These are phyloP conservation scores for Tetrahymena borealis DNA, from an alignment of 73 alveolate species.

Conservation along the genomic window DNA sequence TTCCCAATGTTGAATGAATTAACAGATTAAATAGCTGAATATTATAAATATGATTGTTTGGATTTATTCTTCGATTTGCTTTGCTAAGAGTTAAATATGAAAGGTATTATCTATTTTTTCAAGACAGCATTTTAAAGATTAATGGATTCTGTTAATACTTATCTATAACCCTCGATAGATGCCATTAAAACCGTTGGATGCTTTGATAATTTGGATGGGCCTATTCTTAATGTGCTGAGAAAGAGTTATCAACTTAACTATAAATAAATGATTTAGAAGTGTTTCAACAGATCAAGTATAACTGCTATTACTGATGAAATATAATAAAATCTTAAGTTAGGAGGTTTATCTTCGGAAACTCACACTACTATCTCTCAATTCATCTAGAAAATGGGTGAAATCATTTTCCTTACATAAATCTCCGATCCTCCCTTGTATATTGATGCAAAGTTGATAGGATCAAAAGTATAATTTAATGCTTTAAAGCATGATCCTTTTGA, in stretches of 20 bases:
- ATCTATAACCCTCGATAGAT: conserved; percentile 77
- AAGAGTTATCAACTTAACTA: conserved; percentile 86
- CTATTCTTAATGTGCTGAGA: conserved; percentile 88
- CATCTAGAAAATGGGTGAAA: conserved; percentile 55
- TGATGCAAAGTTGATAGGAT: conserved; percentile 76
- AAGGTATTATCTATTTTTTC: conserved; percentile 84
- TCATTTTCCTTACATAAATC: conserved; percentile 52
- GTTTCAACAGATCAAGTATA: conserved; percentile 45
- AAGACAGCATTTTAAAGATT: conserved; percentile 57
- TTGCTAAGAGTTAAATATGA: conserved; percentile 85
- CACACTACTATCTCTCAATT: conserved; percentile 55
- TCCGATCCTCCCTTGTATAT: conserved; percentile 79
- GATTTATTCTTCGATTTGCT: conserved; percentile 93
- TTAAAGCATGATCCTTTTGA: conserved; percentile 89
- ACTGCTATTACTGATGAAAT: conserved; percentile 66
- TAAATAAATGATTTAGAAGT: conserved; percentile 60
- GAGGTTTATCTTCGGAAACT: conserved; percentile 34
- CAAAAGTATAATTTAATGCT: conserved; percentile 78
- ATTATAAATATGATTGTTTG: conserved; percentile 88
- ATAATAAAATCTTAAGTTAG: conserved; percentile 45
- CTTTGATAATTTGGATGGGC: conserved; percentile 77
- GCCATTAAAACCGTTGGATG: conserved; percentile 63
- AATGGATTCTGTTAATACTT: conserved; percentile 53
- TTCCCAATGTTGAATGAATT: conserved; percentile 93
- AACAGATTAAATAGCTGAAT: conserved; percentile 73